A percentile compares a stretch with the other conserved stretches of the same genome.
These are phyloP conservation scores for Globisporangium nagaii DNA, from an alignment of 352 stramenopile species.

Conservation along the genomic window DNA sequence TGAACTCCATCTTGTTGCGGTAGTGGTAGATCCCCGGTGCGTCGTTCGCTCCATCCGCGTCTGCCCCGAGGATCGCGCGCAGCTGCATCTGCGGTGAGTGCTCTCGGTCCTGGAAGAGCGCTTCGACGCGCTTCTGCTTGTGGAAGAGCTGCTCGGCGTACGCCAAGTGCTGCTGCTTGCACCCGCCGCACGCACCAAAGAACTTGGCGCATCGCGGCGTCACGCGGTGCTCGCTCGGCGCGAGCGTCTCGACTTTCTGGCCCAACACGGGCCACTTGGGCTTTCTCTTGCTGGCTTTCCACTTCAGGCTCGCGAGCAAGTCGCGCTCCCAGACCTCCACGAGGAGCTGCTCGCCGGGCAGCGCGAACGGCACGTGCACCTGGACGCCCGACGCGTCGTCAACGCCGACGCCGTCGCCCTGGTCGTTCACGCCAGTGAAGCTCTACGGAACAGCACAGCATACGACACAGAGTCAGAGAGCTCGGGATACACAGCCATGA, in stretches of 20 bases:
- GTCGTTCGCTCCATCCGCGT: not conserved
- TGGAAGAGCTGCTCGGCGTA: conserved; percentile 55
- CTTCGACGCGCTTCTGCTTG: conserved; percentile 50
- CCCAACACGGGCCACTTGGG: conserved; percentile 33
- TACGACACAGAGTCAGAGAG: not conserved
- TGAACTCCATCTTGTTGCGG: conserved; percentile 86
- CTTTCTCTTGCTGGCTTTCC: conserved; percentile 5
- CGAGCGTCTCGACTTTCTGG: conserved; percentile 18
- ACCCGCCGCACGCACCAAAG: conserved; percentile 68
- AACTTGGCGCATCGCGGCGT: conserved; percentile 40
- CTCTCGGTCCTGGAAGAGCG: conserved; percentile 21
- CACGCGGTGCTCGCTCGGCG: conserved; percentile 30
- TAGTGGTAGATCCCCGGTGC: conserved; percentile 38
- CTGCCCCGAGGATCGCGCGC: conserved; percentile 32
- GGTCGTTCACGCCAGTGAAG: conserved; percentile 28
- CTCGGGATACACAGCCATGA: too few species aligned
- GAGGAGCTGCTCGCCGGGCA: conserved; percentile 41
- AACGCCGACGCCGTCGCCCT: conserved; percentile 45
- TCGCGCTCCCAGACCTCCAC: conserved; percentile 54
- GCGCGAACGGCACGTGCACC: conserved; percentile 41
- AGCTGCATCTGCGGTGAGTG: conserved; percentile 32
- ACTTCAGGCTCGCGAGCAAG: conserved; percentile 21
- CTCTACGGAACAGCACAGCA: conserved; percentile 14
- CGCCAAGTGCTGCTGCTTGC: conserved; percentile 55
- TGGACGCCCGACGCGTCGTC: conserved; percentile 16